A percentile compares a stretch with the other conserved stretches of the same genome.
Evolutionary conservation across 306 rosid genomes (phyloP).

Genomic region (Cicer pinnatifidum): DNA sequence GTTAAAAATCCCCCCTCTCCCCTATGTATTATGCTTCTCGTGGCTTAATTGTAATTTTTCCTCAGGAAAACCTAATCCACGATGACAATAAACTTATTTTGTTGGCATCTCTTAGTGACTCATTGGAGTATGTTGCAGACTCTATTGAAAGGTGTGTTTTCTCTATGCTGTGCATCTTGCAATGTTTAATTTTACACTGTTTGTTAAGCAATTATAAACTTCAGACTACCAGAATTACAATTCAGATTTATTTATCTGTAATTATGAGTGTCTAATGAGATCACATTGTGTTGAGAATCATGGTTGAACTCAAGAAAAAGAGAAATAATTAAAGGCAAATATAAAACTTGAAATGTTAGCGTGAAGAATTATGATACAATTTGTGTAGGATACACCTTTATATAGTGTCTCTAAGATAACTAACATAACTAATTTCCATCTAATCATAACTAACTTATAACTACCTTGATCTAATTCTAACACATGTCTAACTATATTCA

Average conservation of each 20-base stretch:
- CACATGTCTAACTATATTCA: too few species aligned
- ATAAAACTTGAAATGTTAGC: too few species aligned
- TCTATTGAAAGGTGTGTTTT: constrained; percentile 87
- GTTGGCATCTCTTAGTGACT: constrained; percentile 97
- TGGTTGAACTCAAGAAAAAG: too few species aligned
- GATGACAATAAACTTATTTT: constrained; percentile 94
- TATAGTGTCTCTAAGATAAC: too few species aligned
- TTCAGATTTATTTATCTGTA: background rate
- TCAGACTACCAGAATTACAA: constrained; percentile 7
- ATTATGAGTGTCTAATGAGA: too few species aligned
- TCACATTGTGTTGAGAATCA: too few species aligned
- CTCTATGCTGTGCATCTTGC: constrained; percentile 37
- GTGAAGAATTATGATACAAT: too few species aligned
- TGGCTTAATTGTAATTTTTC: constrained; percentile 35
- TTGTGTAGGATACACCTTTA: too few species aligned
- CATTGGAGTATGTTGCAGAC: constrained; percentile 95
- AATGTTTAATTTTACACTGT: constrained; percentile 25
- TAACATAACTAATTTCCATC: too few species aligned
- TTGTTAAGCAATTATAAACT: constrained; percentile 32
- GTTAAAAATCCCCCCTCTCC: background rate
- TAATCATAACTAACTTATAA: too few species aligned
- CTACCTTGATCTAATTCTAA: too few species aligned
- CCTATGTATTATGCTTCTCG: constrained; percentile 40
- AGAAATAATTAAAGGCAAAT: too few species aligned
- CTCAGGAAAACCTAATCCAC: constrained; percentile 92